These are phyloP conservation scores for Trametes hirsuta DNA, from an alignment of 1,284 basidiomycete species.

Conservation along the genomic window DNA sequence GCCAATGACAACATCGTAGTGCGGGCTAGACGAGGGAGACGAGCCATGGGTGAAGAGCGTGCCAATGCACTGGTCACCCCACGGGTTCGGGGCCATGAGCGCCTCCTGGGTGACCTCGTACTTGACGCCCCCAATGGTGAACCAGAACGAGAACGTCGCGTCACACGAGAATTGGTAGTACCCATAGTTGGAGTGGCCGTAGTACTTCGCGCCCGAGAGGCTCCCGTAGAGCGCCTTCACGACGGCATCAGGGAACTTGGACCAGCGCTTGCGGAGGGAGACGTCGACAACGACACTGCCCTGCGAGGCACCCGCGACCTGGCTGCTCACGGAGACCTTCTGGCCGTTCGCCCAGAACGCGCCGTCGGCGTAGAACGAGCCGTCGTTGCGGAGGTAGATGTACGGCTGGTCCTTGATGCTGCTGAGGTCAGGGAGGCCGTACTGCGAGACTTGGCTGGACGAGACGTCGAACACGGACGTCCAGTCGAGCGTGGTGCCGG, in stretches of 20 bases:
- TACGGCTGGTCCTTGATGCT: constrained; percentile 19
- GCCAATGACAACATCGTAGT: constrained; percentile 19
- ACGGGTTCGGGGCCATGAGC: constrained; percentile 22
- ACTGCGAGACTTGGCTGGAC: constrained; percentile 7
- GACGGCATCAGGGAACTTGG: constrained; percentile 13
- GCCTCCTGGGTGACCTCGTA: constrained; percentile 12
- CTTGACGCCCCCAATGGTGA: constrained; percentile 17
- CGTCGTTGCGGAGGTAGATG: constrained; percentile 17
- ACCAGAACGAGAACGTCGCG: constrained; percentile 11
- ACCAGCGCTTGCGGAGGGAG: constrained; percentile 12
- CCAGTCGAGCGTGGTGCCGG: constrained; percentile 20
- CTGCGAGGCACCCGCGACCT: constrained; percentile 11
- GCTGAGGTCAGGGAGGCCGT: constrained; percentile 18
- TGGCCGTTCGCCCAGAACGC: constrained; percentile 15
- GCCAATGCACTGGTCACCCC: constrained; percentile 25
- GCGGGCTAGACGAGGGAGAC: background rate
- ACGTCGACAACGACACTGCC: constrained; percentile 16
- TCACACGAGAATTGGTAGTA: constrained; percentile 24
- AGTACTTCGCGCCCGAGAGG: constrained; percentile 17
- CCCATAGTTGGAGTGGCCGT: constrained; percentile 14
- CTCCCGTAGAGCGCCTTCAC: constrained; percentile 18
- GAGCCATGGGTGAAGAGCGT: constrained; percentile 19
- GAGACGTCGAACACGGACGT: constrained; percentile 15
- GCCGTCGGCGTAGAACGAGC: constrained; percentile 20
- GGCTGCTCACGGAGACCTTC: constrained; percentile 6